Conservation (phyloP, 148 eudicot genomes). For the Mesembryanthemum crystallinum region DNA sequence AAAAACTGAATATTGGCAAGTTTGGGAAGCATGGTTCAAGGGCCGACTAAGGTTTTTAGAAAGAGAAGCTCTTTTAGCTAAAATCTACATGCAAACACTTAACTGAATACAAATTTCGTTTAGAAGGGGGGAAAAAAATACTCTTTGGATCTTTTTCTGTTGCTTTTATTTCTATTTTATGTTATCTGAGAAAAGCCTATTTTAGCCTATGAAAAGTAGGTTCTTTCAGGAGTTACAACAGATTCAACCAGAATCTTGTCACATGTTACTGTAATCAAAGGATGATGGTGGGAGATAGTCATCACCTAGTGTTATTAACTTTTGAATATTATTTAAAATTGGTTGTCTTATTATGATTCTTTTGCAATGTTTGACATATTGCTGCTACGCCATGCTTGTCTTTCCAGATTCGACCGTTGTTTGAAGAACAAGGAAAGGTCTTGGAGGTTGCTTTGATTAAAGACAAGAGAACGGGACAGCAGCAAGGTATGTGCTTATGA, state of each 20-base stretch:
- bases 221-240: background rate
- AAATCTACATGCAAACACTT: too few species aligned
- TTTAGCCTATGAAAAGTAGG: background rate
- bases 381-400: constrained; percentile 6
- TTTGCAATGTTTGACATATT: background rate
- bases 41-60: too few species aligned
- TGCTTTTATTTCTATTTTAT: too few species aligned
- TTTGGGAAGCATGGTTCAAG: too few species aligned
- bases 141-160: too few species aligned
- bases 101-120: too few species aligned
- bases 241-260: background rate
- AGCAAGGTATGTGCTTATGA: constrained; percentile 71
- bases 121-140: too few species aligned
- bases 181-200: background rate
- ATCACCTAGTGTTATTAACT: background rate
- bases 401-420: constrained; percentile 78
- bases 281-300: background rate
- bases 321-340: background rate
- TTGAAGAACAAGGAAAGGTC: constrained; percentile 86
- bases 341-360: background rate
- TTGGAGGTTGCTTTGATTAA: constrained; percentile 90
- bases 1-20: too few species aligned
- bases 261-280: background rate
- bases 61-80: too few species aligned
- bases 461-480: constrained; percentile 88